Conservation (phyloP, 169 alveolate species). For the Perkinsus chesapeaki region DNA sequence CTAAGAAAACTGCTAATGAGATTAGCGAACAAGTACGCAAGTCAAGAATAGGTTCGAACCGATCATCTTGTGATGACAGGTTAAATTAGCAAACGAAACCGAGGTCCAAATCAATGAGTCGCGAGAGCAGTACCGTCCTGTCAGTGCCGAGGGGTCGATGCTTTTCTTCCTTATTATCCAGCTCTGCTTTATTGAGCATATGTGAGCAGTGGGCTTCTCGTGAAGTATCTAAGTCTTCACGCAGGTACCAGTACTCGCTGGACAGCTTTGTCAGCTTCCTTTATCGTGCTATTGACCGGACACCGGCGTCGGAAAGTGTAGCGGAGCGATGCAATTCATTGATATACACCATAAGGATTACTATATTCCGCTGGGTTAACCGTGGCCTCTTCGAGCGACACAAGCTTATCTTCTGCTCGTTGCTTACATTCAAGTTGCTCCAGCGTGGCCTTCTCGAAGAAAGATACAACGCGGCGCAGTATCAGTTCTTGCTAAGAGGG, state of each 20-base stretch:
- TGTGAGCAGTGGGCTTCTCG: slow-evolving; percentile 16
- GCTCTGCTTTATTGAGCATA: slow-evolving; percentile 85
- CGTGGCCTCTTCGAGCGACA: slow-evolving; percentile 92
- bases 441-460: slow-evolving; percentile 76
- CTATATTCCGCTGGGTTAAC: slow-evolving; percentile 86
- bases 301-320: slow-evolving; percentile 60
- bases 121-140: slow-evolving; percentile 89
- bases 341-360: slow-evolving; percentile 77
- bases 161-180: slow-evolving; percentile 86
- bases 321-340: slow-evolving; percentile 64
- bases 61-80: background rate
- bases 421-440: slow-evolving; percentile 84
- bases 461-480: slow-evolving; percentile 65
- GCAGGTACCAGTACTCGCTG: slow-evolving; percentile 87
- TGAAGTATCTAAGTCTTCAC: no score
- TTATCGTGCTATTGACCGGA: slow-evolving; percentile 76
- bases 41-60: no score
- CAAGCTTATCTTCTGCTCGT: slow-evolving; percentile 82
- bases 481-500: slow-evolving; percentile 74
- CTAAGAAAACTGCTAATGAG: slow-evolving; percentile 81
- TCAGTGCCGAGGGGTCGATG: slow-evolving; percentile 92
- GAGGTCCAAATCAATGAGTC: slow-evolving; percentile 82
- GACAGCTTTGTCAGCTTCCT: slow-evolving; percentile 85
- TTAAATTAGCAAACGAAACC: slow-evolving; percentile 57
- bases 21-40: slow-evolving; percentile 72